Base-by-base conservation (phyloP, 1,284 basidiomycete genomes). In the Meripilus lineatus region DNA sequence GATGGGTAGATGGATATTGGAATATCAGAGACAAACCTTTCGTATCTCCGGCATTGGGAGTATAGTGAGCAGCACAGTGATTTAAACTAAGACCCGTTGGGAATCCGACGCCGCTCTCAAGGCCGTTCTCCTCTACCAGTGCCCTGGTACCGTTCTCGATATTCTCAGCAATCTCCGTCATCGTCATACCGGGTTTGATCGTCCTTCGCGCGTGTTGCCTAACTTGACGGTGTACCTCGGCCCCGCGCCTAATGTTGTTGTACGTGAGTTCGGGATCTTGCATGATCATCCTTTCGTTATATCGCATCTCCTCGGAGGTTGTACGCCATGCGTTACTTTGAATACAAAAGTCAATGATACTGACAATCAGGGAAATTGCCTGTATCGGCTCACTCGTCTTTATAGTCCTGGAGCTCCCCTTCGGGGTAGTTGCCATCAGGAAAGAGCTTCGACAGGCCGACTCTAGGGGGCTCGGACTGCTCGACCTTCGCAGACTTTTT, bases 21-120 rank as follows among this genome's bases (percentile, higher is more conserved):
- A 13, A 24, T 44, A 44, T 47, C 30, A 32, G 45, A 32, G 11
- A 66, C 82, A 49, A 52, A 93, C 93, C 75, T 46, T 70, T 81
- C 22, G 81, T 95, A 68, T 98, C 95, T 22, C 93, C 93, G 1
- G 93, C 84, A 65, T 99, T 99, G 11, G 96, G 96, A 4, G 91
- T 89, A 64, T 93, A 99, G 68, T 99, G 96, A 22, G 96, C 96
- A 0, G 96, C 96, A 51, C 91, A 91, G 63, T 97, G 78, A 66
- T 99, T 99, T 52, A 94, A 66, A 64, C 84, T 94, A 50, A 99
- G 70, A 26, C 96, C 96, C 2, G 95, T 99, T n/a, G 96, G 96
- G 71, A 99, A 93, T 14, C 94, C 93, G 58, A 99, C 76, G 11
- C 96, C 89, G 47, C 79, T 72, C 50, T 93, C 83, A 48, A 96